Evolutionary conservation across 495 filamentous ascomycete genomes (phyloP).

Genomic region (Margaritispora aquatica): DNA sequence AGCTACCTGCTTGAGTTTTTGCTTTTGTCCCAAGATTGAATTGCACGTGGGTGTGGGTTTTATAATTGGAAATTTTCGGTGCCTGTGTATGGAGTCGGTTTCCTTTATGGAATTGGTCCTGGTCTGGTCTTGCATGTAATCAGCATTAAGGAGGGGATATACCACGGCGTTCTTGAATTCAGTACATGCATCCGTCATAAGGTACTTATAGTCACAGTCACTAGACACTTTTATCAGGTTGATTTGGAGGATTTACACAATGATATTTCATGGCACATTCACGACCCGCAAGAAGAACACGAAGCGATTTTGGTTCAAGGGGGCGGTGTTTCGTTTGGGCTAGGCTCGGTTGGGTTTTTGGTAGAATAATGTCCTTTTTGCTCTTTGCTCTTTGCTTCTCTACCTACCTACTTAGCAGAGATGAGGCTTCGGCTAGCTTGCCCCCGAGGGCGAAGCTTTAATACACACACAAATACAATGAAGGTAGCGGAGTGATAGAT

Average conservation of each 20-base stretch:
- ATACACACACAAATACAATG: background rate
- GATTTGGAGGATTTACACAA: background rate
- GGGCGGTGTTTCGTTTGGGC: too few species aligned
- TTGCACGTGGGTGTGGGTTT: too few species aligned
- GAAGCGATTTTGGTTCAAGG: background rate
- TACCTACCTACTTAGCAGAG: background rate
- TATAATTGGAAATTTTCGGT: too few species aligned
- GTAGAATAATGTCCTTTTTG: background rate
- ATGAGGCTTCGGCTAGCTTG: background rate
- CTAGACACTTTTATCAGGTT: too few species aligned
- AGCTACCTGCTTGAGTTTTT: slow-evolving; percentile 14
- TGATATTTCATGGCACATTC: background rate
- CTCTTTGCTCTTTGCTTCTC: too few species aligned
- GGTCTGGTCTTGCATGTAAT: background rate
- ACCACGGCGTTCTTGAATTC: slow-evolving; percentile 2
- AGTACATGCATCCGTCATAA: too few species aligned
- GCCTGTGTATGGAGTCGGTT: too few species aligned
- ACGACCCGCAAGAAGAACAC: background rate
- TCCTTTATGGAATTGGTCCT: background rate
- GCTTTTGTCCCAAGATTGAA: background rate
- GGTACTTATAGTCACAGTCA: too few species aligned
- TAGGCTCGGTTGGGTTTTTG: background rate
- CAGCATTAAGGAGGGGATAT: slow-evolving; percentile 1
- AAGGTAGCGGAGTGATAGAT: background rate
- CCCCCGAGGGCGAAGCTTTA: background rate